Evolutionary conservation across 2,329 filamentous ascomycete genomes (phyloP).

Genomic region (Talaromyces atroroseus): DNA sequence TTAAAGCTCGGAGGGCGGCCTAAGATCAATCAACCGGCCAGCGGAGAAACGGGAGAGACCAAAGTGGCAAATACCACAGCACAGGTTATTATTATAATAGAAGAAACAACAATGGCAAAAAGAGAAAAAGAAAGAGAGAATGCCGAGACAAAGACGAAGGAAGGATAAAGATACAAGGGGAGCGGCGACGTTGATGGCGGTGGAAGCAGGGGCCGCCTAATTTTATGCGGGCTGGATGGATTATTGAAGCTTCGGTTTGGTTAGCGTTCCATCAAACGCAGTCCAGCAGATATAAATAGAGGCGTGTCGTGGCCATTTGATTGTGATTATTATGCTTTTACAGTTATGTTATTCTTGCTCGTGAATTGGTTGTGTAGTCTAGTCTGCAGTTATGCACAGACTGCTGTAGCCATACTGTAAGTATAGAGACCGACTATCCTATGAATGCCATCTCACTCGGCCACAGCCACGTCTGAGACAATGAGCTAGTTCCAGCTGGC

Average conservation of each 20-base stretch:
- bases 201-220: slow-evolving; percentile 12
- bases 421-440: too few species aligned
- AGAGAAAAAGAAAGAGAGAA: not conserved
- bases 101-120: not conserved
- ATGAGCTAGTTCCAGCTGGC: too few species aligned
- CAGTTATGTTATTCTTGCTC: too few species aligned
- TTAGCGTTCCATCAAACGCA: not conserved
- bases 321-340: too few species aligned
- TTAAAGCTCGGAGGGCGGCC: not conserved
- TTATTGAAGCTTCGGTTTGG: not conserved
- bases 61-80: not conserved
- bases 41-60: not conserved
- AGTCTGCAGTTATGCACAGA: too few species aligned
- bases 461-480: slow-evolving; percentile 2
- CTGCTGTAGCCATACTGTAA: too few species aligned
- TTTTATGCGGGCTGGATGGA: slow-evolving; percentile 9
- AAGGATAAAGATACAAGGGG: not conserved
- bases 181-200: not conserved
- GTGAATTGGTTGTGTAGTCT: too few species aligned
- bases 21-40: slow-evolving; percentile 6
- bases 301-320: too few species aligned
- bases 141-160: not conserved
- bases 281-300: too few species aligned
- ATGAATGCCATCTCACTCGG: not conserved
- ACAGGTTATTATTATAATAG: not conserved